Percentiles rank a stretch among this genome's conserved stretches.
Evolutionary conservation across 257 asterid species (phyloP).

Genomic region (Marsdenia floribunda): DNA sequence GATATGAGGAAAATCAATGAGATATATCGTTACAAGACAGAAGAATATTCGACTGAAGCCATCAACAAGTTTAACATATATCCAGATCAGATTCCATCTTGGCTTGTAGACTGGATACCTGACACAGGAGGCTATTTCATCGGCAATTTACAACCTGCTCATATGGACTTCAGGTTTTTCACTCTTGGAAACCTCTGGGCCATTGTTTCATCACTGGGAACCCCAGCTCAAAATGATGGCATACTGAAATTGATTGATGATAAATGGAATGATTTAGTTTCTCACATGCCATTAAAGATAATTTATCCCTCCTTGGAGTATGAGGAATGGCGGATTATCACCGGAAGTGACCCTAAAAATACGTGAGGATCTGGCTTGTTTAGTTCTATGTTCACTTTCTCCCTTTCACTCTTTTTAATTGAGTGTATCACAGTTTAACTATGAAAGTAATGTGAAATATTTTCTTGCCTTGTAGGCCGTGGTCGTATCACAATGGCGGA

Average conservation of each 20-base stretch:
- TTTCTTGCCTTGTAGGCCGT: conserved; percentile 27
- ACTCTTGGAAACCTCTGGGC: conserved; percentile 42
- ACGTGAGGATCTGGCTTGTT: conserved; percentile 26
- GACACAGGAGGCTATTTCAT: conserved; percentile 38
- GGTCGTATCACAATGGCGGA: conserved; percentile 47
- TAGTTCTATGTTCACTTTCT: not conserved
- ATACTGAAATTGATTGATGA: conserved; percentile 33
- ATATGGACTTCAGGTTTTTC: conserved; percentile 45
- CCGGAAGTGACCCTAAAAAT: conserved; percentile 48
- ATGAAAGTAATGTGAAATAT: not conserved
- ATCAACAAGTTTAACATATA: conserved; percentile 72
- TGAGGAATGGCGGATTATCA: conserved; percentile 40
- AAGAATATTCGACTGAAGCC: conserved; percentile 68
- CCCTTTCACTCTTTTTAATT: not conserved
- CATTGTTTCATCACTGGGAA: conserved; percentile 36
- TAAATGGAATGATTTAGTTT: conserved; percentile 41
- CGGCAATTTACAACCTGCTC: conserved; percentile 45
- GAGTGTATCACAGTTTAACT: not conserved
- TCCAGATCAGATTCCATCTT: conserved; percentile 43
- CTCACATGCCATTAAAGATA: conserved; percentile 40
- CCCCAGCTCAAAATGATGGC: conserved; percentile 27
- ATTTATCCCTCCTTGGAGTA: conserved; percentile 39
- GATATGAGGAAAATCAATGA: conserved; percentile 59
- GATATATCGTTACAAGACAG: conserved; percentile 65
- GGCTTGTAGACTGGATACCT: conserved; percentile 46